Conservation (phyloP, 1,284 basidiomycete species). For the Boletus semigastroideus region DNA sequence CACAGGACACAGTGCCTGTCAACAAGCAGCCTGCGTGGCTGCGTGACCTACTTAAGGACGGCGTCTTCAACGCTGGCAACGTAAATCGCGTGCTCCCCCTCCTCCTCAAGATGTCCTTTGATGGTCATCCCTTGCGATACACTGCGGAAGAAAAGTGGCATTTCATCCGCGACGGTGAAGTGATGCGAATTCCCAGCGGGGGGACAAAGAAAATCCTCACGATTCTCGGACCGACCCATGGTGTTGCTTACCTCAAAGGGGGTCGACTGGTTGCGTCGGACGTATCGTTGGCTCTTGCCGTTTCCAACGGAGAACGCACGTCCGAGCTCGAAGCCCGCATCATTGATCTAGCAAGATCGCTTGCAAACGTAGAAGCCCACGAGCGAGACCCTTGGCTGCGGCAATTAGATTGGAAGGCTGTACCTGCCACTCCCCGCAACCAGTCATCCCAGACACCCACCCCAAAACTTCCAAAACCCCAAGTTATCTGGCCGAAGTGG, state of each 20-base stretch:
- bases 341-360: slow-evolving; percentile 38
- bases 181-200: slow-evolving; percentile 33
- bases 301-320: slow-evolving; percentile 41
- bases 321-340: slow-evolving; percentile 35
- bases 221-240: slow-evolving; percentile 45
- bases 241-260: slow-evolving; percentile 39
- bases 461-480: slow-evolving; percentile 2
- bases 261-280: slow-evolving; percentile 41
- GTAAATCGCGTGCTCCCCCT: slow-evolving; percentile 74
- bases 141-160: slow-evolving; percentile 69
- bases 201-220: slow-evolving; percentile 40
- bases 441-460: neutral
- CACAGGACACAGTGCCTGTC: neutral
- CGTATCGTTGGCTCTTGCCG: slow-evolving; percentile 39
- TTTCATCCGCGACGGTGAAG: slow-evolving; percentile 43
- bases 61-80: slow-evolving; percentile 50
- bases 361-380: slow-evolving; percentile 23
- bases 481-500: slow-evolving; percentile 84
- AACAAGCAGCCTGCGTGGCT: slow-evolving; percentile 71
- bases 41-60: slow-evolving; percentile 52
- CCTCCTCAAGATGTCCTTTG: slow-evolving; percentile 76
- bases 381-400: slow-evolving; percentile 55
- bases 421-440: neutral
- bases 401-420: slow-evolving; percentile 65
- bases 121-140: slow-evolving; percentile 66